Base-by-base conservation (phyloP, 2,329 filamentous ascomycete species). In the Didymella sp. region DNA sequence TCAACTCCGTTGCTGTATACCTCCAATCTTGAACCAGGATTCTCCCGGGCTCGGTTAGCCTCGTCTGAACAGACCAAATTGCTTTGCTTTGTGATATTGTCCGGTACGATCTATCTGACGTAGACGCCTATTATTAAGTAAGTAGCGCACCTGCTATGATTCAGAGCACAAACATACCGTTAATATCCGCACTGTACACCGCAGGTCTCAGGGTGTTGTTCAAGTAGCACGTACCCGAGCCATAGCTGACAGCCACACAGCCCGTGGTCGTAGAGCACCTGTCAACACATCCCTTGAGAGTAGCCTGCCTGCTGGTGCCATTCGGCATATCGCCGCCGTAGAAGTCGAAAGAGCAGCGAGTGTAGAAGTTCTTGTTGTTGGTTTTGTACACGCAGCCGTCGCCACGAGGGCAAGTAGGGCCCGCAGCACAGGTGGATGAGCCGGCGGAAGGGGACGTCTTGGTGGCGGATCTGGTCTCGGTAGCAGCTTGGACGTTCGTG, bases 401-500 rank as follows among this genome's bases (percentile, higher is more conserved):
- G 6, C 11, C 9, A 5, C 15, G 3, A 12, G 43, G 43, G 21
- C 43, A 45, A 6, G 27, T 22, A 13, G 15, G 15, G 28, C 27
- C 19, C 2, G 17, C 21, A 8, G 43, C 15, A 19, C 43, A 45
- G 19, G 19, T 45, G 1, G 43, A 45, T 31, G 45, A 49, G 24
- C 45, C 35, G 45, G 45, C n/a, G 4, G 31, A 9, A 13, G 35
- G 33, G 15, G 45, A 50, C n/a, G 19, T 31, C 27, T 31, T 30
- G 27, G 43, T 33, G 27, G 28, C 25, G 19, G 44, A 9, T 1
- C n/a, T 52, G 19, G 35, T 43, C 21, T 54, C 31, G 11, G 40
- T 31, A 21, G 56, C 59, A 12, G 52, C 46, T 13, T 48, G 47
- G 24, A 49, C 46, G 6, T 30, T 21, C 17, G 46, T 9, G 17